Evolutionary conservation across 805 yeast species (phyloP).

Genomic region (Clavispora asparagi): DNA sequence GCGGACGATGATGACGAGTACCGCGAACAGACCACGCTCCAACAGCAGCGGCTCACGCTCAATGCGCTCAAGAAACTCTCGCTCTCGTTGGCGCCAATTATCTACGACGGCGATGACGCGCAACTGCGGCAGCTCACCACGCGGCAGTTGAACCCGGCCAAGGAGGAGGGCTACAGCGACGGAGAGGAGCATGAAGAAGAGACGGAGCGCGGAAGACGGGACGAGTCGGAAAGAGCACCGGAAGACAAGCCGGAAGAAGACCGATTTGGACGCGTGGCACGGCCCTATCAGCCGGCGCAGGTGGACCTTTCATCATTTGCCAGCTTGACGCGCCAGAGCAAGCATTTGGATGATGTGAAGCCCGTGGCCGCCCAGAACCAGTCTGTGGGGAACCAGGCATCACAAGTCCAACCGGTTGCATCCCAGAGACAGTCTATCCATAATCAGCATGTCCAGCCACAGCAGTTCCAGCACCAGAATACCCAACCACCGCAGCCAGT

Average conservation of each 20-base stretch:
- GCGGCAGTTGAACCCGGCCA: conserved; percentile 1
- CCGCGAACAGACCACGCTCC: conserved; percentile 32
- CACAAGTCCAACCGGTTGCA: background rate
- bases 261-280: conserved; percentile 3
- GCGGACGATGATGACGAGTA: conserved; percentile 20
- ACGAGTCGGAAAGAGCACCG: too few relatives aligned
- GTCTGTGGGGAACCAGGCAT: background rate
- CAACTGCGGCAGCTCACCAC: conserved; percentile 4
- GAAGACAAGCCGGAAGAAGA: background rate
- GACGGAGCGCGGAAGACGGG: background rate
- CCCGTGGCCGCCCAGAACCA: background rate
- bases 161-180: background rate
- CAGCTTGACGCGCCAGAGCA: conserved; percentile 38
- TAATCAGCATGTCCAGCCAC: background rate
- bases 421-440: background rate
- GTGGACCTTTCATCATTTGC: conserved; percentile 42
- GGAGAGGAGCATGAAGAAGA: background rate
- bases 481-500: too few relatives aligned
- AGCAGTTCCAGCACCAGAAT: too few relatives aligned
- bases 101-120: conserved; percentile 21
- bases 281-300: conserved; percentile 42
- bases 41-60: conserved; percentile 38
- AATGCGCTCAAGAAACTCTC: conserved; percentile 40
- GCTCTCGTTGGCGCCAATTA: conserved; percentile 36
- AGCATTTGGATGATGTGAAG: conserved; percentile 1